Evolutionary conservation across 2,329 filamentous ascomycete genomes (phyloP), one percentile per base, ranked within the genome.

Genomic region (Niveomyces coronatus): DNA sequence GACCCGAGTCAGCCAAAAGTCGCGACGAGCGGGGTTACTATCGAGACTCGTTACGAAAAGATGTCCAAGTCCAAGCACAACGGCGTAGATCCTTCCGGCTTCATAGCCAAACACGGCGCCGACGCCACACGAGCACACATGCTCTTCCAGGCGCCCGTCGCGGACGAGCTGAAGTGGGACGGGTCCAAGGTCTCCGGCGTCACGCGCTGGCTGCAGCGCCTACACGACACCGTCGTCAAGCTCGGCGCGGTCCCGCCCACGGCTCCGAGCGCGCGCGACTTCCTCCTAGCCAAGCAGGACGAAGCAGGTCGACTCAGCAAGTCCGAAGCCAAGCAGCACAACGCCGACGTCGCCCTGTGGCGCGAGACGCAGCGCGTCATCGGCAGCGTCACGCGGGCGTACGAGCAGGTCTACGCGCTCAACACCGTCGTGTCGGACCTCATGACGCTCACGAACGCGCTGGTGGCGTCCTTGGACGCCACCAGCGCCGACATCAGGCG

Each of bases 41-140:
- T 82, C 2, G 71, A 64, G 19, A 60, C 86, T 14, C 79, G 75
- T 1, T 94, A 74, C 49, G 86, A 94, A 56, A 94, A 94, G 55
- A 94, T 94, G 87, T 91, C 84, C 27, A 94, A 94, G 62, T 93
- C 85, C 51, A 94, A 94, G 58, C 71, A 91, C 62, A 94, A 94
- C 53, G 87, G 87, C 18, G 85, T 94, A 6, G 85, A 94, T 53
- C 87, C 87, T 0, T 77, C 74, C 0, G 67, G 64, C 0, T 83
- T 82, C 45, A 85, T 91, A 41, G 62, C 68, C 7, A 76, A 74
- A 47, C 81, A 91, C 49, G 87, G 87, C 16, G 84, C 86, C 2
- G 87, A 94, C 56, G 79, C 84, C 5, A 87, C 84, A 3, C 70
- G 87, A 40, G 85, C 85, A 4, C 87, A 94, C 54, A 84, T 94